Conservation (phyloP, 2,329 filamentous ascomycete species). For the Immersiporthe knoxdaviesiana region DNA sequence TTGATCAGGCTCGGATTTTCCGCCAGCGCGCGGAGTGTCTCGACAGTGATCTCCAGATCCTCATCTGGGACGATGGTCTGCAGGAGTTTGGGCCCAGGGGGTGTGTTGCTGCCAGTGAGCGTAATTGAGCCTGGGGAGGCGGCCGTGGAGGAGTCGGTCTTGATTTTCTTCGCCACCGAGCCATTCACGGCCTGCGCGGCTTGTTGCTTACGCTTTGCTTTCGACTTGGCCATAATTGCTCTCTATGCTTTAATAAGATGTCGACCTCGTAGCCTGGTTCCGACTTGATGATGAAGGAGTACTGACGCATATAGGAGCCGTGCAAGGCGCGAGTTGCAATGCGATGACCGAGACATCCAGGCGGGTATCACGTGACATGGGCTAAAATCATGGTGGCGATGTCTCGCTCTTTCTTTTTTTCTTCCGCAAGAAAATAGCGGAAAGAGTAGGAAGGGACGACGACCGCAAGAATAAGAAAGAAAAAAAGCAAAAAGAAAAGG, state of each 20-base stretch:
- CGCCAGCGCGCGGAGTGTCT: constrained; percentile 24
- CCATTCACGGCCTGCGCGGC: constrained; percentile 8
- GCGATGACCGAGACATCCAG: not conserved
- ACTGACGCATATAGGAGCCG: not conserved
- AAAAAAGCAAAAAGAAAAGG: not conserved
- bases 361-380: constrained; percentile 17
- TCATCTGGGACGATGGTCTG: constrained; percentile 27
- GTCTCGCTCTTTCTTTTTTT: not conserved
- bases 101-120: constrained; percentile 13
- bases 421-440: not conserved
- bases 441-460: too few relatives aligned
- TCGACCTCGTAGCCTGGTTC: not conserved
- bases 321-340: not conserved
- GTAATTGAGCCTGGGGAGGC: not conserved
- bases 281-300: not conserved
- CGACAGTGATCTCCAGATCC: constrained; percentile 29
- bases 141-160: constrained; percentile 10
- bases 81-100: constrained; percentile 21
- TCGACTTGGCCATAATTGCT: constrained; percentile 26
- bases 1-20: constrained; percentile 66
- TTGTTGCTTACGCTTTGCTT: constrained; percentile 28
- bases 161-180: constrained; percentile 24
- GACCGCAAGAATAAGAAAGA: not conserved
- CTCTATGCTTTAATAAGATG: not conserved
- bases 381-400: not conserved